phyloP scores from a whole-genome alignment of 345 rosid species.

The Tarenaya hassleriana region DNA sequence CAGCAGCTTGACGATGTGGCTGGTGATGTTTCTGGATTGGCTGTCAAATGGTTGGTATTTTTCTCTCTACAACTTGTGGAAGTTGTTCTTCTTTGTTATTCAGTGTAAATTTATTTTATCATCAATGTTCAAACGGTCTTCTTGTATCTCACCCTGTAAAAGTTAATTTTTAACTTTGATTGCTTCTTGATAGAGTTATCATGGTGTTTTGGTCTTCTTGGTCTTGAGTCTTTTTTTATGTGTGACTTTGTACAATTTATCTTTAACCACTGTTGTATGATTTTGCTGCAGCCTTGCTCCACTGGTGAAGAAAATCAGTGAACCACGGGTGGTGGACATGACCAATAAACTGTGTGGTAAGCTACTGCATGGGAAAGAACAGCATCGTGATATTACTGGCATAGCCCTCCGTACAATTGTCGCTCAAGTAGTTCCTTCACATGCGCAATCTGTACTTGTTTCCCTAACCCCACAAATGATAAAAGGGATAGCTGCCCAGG shows the following conservation, averaged over 20 bases:
- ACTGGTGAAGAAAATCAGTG: slow-evolving; percentile 87
- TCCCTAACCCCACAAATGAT: slow-evolving; percentile 66
- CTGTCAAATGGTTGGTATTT: slow-evolving; percentile 79
- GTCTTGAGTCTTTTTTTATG: neutral
- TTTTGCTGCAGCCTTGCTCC: slow-evolving; percentile 78
- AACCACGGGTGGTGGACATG: slow-evolving; percentile 76
- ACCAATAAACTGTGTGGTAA: slow-evolving; percentile 69
- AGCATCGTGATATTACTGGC: slow-evolving; percentile 95
- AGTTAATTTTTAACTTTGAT: no score
- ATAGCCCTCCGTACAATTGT: slow-evolving; percentile 90
- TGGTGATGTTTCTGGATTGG: slow-evolving; percentile 99
- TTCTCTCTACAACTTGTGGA: slow-evolving; percentile 7
- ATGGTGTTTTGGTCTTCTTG: neutral
- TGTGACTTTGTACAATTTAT: neutral
- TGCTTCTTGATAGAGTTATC: neutral
- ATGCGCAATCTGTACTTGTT: slow-evolving; percentile 70
- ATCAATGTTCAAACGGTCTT: slow-evolving; percentile 1
- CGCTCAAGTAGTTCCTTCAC: slow-evolving; percentile 59
- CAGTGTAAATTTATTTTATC: neutral
- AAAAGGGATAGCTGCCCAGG: slow-evolving; percentile 70
- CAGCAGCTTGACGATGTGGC: slow-evolving; percentile 98
- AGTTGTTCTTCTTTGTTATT: slow-evolving; percentile 2
- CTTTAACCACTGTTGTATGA: slow-evolving; percentile 8
- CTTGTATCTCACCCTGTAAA: neutral
- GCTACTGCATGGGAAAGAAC: slow-evolving; percentile 84